Evolutionary conservation across 1,284 basidiomycete genomes (phyloP).

Genomic region (Somion occarium): DNA sequence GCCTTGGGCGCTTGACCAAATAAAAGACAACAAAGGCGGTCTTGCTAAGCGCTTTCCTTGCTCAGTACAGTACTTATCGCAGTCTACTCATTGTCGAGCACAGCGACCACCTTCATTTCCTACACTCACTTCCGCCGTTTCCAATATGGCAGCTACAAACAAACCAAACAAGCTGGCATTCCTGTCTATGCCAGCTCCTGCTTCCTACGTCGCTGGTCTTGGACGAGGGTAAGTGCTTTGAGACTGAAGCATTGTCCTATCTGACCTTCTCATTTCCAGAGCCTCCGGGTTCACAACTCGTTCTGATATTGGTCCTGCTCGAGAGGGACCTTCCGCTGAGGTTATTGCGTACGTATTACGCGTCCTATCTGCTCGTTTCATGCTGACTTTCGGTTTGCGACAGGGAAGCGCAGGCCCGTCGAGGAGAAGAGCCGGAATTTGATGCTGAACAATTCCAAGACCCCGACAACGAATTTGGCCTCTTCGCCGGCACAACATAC

Average conservation of each 20-base stretch:
- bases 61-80: too few relatives aligned
- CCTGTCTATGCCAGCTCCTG: constrained; percentile 83
- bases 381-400: constrained; percentile 9
- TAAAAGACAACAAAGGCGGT: too few relatives aligned
- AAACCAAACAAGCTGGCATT: constrained; percentile 79
- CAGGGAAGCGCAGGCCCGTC: constrained; percentile 76
- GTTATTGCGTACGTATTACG: constrained; percentile 63
- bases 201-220: constrained; percentile 94
- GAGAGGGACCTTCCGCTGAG: constrained; percentile 90
- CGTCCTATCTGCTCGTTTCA: not conserved
- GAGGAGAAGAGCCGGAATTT: constrained; percentile 83
- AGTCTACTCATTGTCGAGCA: too few relatives aligned
- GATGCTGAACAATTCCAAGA: constrained; percentile 93
- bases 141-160: constrained; percentile 44
- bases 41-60: too few relatives aligned
- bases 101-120: too few relatives aligned
- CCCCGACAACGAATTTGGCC: constrained; percentile 94
- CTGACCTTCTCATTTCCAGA: constrained; percentile 33
- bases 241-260: not conserved
- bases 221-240: constrained; percentile 74
- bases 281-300: constrained; percentile 98
- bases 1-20: too few relatives aligned
- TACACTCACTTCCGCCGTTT: too few relatives aligned
- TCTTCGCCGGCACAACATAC: constrained; percentile 95
- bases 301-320: constrained; percentile 97